These are phyloP conservation scores for Populus euphratica DNA, from an alignment of 345 rosid species.

Conservation along the genomic window DNA sequence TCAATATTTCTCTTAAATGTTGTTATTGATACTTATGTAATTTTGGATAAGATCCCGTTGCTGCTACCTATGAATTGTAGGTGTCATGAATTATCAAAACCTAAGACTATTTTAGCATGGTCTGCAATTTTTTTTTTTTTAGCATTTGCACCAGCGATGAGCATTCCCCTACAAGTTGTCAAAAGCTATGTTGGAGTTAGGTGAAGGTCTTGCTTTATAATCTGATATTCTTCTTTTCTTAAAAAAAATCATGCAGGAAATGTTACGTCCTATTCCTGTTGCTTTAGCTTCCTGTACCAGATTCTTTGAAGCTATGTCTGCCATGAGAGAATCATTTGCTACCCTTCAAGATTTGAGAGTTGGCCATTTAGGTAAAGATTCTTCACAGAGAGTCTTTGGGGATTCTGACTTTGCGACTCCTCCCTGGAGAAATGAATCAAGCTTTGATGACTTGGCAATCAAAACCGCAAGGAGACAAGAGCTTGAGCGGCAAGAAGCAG, in stretches of 20 bases:
- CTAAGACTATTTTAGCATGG: background rate
- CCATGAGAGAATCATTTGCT: slow-evolving; percentile 96
- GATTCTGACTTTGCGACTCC: slow-evolving; percentile 66
- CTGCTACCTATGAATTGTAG: background rate
- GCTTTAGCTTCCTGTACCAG: slow-evolving; percentile 97
- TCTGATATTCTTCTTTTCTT: background rate
- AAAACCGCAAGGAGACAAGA: slow-evolving; percentile 40
- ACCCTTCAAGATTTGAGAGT: slow-evolving; percentile 83
- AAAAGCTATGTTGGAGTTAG: background rate
- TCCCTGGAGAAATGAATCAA: slow-evolving; percentile 61
- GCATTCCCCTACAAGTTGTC: background rate
- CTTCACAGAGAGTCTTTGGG: slow-evolving; percentile 33
- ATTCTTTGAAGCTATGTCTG: slow-evolving; percentile 97
- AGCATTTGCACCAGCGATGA: background rate
- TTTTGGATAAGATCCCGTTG: background rate
- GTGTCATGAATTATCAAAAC: background rate
- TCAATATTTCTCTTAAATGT: background rate
- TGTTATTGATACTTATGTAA: background rate
- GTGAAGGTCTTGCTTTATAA: background rate
- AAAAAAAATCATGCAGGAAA: slow-evolving; percentile 49
- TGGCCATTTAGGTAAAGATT: slow-evolving; percentile 49
- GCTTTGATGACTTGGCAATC: slow-evolving; percentile 61
- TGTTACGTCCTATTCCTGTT: slow-evolving; percentile 97
- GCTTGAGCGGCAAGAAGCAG: slow-evolving; percentile 36
- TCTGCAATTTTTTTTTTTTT: background rate